A percentile compares a stretch with the other conserved stretches of the same genome.
Conservation (phyloP, 805 yeast genomes). For the Candida morakotiae region DNA sequence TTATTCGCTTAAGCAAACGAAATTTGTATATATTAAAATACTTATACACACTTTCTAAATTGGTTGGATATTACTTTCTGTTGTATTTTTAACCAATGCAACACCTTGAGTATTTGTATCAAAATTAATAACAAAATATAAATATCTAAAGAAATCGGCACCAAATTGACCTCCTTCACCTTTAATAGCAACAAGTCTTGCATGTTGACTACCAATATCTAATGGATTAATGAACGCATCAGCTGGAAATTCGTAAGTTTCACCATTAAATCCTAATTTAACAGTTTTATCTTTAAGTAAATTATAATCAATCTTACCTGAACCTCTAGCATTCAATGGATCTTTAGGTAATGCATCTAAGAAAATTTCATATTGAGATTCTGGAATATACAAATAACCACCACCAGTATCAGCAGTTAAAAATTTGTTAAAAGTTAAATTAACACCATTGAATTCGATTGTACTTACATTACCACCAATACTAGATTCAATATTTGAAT, state of each 20-base stretch:
- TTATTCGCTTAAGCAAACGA: too few species aligned
- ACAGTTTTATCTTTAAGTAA: slow-evolving; percentile 1
- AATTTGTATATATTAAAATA: too few species aligned
- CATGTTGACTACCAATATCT: neutral
- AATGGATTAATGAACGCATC: neutral
- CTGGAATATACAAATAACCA: neutral
- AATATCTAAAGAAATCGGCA: slow-evolving; percentile 2
- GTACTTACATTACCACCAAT: neutral
- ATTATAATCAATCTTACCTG: neutral
- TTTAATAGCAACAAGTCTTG: neutral
- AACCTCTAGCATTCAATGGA: slow-evolving; percentile 1
- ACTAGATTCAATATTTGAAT: neutral
- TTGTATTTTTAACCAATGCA: neutral
- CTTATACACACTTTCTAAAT: too few species aligned
- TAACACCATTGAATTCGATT: slow-evolving; percentile 1
- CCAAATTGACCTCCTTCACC: slow-evolving; percentile 2
- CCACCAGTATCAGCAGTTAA: slow-evolving; percentile 5
- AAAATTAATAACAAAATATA: slow-evolving; percentile 3
- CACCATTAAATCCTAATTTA: neutral
- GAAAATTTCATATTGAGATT: neutral
- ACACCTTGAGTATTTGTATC: slow-evolving; percentile 1
- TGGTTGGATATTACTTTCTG: slow-evolving; percentile 2
- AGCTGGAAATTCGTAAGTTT: neutral
- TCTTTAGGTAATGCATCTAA: slow-evolving; percentile 1
- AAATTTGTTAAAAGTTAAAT: neutral